phyloP scores from a whole-genome alignment of 23 red algal genomes.

The Agarophyton chilense region DNA sequence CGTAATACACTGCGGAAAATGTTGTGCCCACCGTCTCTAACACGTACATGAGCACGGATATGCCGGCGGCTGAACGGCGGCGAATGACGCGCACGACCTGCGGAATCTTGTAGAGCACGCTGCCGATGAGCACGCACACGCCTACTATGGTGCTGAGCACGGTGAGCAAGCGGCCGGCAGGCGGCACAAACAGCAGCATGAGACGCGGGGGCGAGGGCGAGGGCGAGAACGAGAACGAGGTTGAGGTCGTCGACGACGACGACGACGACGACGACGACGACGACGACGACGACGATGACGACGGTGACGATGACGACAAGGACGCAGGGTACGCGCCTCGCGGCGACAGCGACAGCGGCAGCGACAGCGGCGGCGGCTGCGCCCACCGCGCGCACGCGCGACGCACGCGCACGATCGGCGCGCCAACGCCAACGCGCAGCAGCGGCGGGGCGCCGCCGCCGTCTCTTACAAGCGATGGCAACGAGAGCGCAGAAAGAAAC shows the following conservation, averaged over 20 bases:
- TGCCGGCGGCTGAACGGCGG: slow-evolving; percentile 67
- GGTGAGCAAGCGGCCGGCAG: slow-evolving; percentile 11
- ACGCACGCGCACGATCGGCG: neutral
- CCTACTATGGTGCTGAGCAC: slow-evolving; percentile 50
- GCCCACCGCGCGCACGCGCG: neutral
- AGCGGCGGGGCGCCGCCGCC: neutral
- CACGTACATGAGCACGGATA: slow-evolving; percentile 70
- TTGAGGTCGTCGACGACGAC: no score
- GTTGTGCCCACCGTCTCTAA: slow-evolving; percentile 85
- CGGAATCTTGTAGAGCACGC: slow-evolving; percentile 92
- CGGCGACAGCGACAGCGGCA: neutral
- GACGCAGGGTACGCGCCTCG: neutral
- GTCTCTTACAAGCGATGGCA: neutral
- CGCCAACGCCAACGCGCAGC: neutral
- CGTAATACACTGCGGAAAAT: slow-evolving; percentile 79
- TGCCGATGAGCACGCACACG: slow-evolving; percentile 79
- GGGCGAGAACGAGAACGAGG: no score
- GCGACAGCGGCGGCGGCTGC: neutral
- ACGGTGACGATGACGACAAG: no score
- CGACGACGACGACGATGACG: no score
- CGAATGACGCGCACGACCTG: slow-evolving; percentile 74
- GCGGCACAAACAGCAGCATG: neutral
- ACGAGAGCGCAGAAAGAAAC: neutral
- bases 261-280: no score
- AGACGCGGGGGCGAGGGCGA: neutral